Conservation (phyloP, 495 filamentous ascomycete genomes). For the Bombardia bombarda region DNA sequence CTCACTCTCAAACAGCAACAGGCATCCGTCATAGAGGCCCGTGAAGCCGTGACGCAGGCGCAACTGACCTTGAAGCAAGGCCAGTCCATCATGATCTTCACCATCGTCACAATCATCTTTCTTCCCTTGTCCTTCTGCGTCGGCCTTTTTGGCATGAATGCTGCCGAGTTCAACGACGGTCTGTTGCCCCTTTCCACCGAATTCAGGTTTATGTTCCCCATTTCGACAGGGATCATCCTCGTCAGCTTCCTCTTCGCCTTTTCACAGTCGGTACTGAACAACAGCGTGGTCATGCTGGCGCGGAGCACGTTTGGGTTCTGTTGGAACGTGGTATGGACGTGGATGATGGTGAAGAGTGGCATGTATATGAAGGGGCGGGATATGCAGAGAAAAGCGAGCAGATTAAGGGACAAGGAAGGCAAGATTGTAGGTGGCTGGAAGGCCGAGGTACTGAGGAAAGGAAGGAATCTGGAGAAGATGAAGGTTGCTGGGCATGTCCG, state of each 20-base stretch:
- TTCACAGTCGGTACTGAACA: conserved; percentile 11
- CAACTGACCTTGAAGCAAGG: conserved; percentile 52
- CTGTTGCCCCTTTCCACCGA: conserved; percentile 14
- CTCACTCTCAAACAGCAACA: conserved; percentile 58
- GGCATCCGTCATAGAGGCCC: conserved; percentile 53
- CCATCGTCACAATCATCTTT: conserved; percentile 54
- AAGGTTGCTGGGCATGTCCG: conserved; percentile 11
- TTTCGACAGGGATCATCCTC: conserved; percentile 26
- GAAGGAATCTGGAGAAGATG: conserved; percentile 15
- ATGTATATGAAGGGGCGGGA: conserved; percentile 13
- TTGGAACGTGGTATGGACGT: conserved; percentile 13
- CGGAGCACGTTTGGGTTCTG: conserved; percentile 8
- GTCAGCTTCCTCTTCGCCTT: conserved; percentile 27
- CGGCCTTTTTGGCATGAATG: conserved; percentile 34
- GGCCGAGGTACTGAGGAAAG: conserved; percentile 16
- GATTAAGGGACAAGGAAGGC: conserved; percentile 9
- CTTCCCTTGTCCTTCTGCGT: conserved; percentile 31
- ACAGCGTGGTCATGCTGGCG: conserved; percentile 6
- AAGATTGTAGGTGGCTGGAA: conserved; percentile 16
- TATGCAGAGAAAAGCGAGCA: conserved; percentile 3
- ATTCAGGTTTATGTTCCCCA: conserved; percentile 25
- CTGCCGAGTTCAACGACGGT: conserved; percentile 17
- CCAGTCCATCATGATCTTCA: conserved; percentile 57
- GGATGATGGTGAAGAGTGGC: conserved; percentile 11
- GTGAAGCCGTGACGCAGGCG: conserved; percentile 48